Conservation (phyloP, 2,329 filamentous ascomycete species). For the Colletotrichum endophyticum region DNA sequence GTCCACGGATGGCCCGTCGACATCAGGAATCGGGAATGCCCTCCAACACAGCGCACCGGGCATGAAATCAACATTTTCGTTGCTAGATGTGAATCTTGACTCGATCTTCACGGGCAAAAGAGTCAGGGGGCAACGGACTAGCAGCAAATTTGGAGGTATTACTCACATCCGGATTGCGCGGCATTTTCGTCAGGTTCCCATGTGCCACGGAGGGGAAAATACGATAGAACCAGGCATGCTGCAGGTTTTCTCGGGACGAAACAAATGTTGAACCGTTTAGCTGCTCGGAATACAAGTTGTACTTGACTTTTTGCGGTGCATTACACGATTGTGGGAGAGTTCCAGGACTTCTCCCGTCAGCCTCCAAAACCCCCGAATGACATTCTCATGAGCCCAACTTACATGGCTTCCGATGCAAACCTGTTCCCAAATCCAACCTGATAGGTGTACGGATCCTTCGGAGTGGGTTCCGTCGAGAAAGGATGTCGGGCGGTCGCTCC, state of each 20-base stretch:
- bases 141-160: neutral
- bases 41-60: slow-evolving; percentile 46
- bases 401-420: slow-evolving; percentile 27
- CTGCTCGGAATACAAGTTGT: slow-evolving; percentile 51
- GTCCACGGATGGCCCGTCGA: slow-evolving; percentile 33
- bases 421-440: slow-evolving; percentile 26
- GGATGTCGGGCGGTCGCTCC: slow-evolving; percentile 19
- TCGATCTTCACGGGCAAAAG: slow-evolving; percentile 18
- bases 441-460: slow-evolving; percentile 24
- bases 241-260: slow-evolving; percentile 13
- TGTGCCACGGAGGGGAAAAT: slow-evolving; percentile 32
- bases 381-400: neutral
- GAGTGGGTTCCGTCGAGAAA: slow-evolving; percentile 12
- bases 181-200: slow-evolving; percentile 1
- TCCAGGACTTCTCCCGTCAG: slow-evolving; percentile 12
- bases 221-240: slow-evolving; percentile 35
- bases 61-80: slow-evolving; percentile 41
- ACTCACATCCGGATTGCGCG: slow-evolving; percentile 17
- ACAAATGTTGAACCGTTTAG: slow-evolving; percentile 47
- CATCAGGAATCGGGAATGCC: slow-evolving; percentile 32
- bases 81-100: slow-evolving; percentile 42
- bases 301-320: slow-evolving; percentile 45
- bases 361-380: neutral
- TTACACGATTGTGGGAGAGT: slow-evolving; percentile 32
- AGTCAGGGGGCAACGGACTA: neutral